Conservation (phyloP, 2,329 filamentous ascomycete species). For the Penicillium sp. region DNA sequence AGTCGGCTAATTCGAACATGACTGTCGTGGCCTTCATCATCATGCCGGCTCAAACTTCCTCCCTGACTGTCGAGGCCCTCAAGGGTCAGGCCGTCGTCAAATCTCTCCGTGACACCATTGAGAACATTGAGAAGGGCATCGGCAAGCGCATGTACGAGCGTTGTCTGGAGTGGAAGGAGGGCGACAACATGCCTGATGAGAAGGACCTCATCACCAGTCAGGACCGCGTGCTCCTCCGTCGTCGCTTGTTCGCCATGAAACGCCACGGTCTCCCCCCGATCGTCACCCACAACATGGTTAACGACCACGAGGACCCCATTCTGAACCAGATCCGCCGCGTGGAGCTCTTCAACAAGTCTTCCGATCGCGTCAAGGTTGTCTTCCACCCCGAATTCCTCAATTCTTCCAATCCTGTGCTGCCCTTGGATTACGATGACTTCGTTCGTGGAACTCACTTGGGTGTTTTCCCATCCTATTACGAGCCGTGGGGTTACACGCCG, state of each 20-base stretch:
- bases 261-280: slow-evolving; percentile 85
- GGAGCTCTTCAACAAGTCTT: slow-evolving; percentile 93
- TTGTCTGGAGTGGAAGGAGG: slow-evolving; percentile 92
- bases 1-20: slow-evolving; percentile 78
- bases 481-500: slow-evolving; percentile 98
- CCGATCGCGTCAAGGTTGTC: slow-evolving; percentile 92
- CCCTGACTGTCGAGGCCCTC: slow-evolving; percentile 89
- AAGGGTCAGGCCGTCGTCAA: slow-evolving; percentile 98
- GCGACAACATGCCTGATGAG: slow-evolving; percentile 88
- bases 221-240: slow-evolving; percentile 87
- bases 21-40: slow-evolving; percentile 98
- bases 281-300: slow-evolving; percentile 98
- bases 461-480: slow-evolving; percentile 96
- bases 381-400: slow-evolving; percentile 99
- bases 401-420: slow-evolving; percentile 90
- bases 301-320: slow-evolving; percentile 88
- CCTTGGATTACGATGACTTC: slow-evolving; percentile 97
- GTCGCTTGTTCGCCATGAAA: slow-evolving; percentile 96
- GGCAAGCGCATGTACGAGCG: slow-evolving; percentile 93
- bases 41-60: slow-evolving; percentile 95
- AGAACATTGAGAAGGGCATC: slow-evolving; percentile 88
- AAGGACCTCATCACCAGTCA: slow-evolving; percentile 91
- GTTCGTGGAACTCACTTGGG: slow-evolving; percentile 95
- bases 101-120: slow-evolving; percentile 86
- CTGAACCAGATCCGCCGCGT: slow-evolving; percentile 94